Evolutionary conservation across 1,139 yeast genomes (phyloP).

Genomic region (Candida tunisiensis): DNA sequence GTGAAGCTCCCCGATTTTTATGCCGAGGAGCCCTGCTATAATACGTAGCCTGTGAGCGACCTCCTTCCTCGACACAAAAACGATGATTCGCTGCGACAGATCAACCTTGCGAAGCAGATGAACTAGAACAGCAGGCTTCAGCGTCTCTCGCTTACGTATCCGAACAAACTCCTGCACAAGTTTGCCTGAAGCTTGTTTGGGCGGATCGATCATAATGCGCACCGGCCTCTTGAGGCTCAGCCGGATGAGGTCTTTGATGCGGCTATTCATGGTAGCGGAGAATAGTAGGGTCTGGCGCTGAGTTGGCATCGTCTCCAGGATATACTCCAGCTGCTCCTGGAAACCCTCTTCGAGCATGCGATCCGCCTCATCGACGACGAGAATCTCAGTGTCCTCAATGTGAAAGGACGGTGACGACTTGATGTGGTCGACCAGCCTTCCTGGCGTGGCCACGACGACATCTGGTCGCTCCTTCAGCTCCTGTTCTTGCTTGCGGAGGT

Average conservation of each 20-base stretch:
- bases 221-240: constrained; percentile 82
- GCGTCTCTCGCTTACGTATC: constrained; percentile 60
- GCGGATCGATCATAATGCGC: constrained; percentile 90
- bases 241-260: constrained; percentile 73
- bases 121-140: constrained; percentile 70
- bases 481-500: constrained; percentile 87
- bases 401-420: constrained; percentile 88
- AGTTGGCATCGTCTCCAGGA: constrained; percentile 68
- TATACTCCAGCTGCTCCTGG: constrained; percentile 86
- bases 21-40: constrained; percentile 69
- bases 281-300: constrained; percentile 87
- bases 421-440: constrained; percentile 92
- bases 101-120: constrained; percentile 54
- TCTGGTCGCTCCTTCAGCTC: constrained; percentile 86
- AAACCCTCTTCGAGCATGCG: constrained; percentile 98
- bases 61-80: constrained; percentile 83
- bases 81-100: constrained; percentile 58
- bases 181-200: constrained; percentile 79
- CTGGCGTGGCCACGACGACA: constrained; percentile 92
- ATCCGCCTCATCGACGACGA: constrained; percentile 96
- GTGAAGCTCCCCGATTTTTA: constrained; percentile 83
- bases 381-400: constrained; percentile 79
- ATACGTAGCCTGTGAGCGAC: constrained; percentile 77
- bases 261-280: constrained; percentile 96
- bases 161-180: constrained; percentile 87